Evolutionary conservation across 73 alveolate genomes (phyloP).

Genomic region (Paramecium caudatum): DNA sequence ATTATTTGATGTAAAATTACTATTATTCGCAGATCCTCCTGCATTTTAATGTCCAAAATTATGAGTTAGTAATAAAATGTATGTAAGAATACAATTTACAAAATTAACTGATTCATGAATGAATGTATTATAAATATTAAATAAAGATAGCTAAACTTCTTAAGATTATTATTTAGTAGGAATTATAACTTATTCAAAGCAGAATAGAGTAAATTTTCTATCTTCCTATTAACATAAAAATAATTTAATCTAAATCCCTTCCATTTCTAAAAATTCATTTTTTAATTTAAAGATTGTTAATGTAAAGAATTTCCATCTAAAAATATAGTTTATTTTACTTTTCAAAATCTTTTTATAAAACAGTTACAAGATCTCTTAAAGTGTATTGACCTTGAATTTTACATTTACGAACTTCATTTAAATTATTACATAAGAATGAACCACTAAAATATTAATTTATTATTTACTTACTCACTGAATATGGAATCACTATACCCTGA

Average conservation of each 20-base stretch:
- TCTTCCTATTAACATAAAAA: neutral
- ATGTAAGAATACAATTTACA: constrained; percentile 15
- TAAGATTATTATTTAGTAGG: neutral
- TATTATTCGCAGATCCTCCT: too few relatives aligned
- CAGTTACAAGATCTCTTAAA: neutral
- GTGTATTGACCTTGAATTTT: constrained; percentile 10
- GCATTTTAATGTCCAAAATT: neutral
- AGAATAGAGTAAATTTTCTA: neutral
- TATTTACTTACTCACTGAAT: neutral
- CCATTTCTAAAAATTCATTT: constrained; percentile 4
- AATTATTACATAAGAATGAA: neutral
- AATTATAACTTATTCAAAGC: neutral
- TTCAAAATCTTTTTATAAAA: constrained; percentile 26
- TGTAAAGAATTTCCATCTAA: constrained; percentile 25
- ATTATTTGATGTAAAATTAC: too few relatives aligned
- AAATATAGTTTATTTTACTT: neutral
- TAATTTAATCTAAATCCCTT: neutral
- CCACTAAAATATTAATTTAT: constrained; percentile 13
- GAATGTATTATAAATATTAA: neutral
- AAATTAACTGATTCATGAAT: neutral
- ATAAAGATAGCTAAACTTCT: neutral
- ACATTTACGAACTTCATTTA: constrained; percentile 8
- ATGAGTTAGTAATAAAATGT: neutral
- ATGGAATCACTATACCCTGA: constrained; percentile 46
- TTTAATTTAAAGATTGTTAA: neutral